These are phyloP conservation scores for Mrakia hoshinonis DNA, from an alignment of 768 basidiomycete genomes.

Conservation along the genomic window DNA sequence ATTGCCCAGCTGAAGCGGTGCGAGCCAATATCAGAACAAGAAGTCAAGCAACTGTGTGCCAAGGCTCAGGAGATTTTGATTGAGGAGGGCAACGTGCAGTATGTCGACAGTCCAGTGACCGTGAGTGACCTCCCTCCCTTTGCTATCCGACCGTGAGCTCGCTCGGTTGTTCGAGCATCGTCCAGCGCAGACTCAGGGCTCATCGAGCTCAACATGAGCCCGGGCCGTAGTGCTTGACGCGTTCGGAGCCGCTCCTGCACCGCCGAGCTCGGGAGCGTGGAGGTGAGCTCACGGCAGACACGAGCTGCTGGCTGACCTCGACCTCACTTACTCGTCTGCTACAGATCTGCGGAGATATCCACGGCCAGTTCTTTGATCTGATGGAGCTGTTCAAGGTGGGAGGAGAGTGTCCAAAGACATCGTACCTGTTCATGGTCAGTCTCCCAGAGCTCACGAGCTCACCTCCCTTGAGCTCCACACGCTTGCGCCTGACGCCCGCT, in stretches of 20 bases:
- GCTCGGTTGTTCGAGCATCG: not conserved
- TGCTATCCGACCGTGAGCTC: not conserved
- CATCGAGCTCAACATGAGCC: too few relatives aligned
- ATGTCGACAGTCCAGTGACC: conserved; percentile 95
- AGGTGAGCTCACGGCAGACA: not conserved
- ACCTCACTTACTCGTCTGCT: not conserved
- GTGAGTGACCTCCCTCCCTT: conserved; percentile 44
- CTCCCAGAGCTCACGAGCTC: not conserved
- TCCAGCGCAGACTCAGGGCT: too few relatives aligned
- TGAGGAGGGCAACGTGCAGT: conserved; percentile 98
- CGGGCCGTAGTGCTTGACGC: too few relatives aligned
- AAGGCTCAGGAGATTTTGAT: conserved; percentile 98
- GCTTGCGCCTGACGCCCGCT: not conserved
- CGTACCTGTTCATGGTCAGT: conserved; percentile 92
- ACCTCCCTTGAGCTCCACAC: not conserved
- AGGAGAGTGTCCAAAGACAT: conserved; percentile 96
- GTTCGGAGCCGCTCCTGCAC: too few relatives aligned
- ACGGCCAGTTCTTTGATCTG: conserved; percentile 99
- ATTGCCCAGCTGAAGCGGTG: conserved; percentile 93
- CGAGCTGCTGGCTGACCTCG: not conserved
- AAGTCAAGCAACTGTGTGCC: conserved; percentile 97
- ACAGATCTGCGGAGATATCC: conserved; percentile 79
- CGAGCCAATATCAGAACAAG: conserved; percentile 87
- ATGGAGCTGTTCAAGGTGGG: conserved; percentile 98
- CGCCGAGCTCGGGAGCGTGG: not conserved